phyloP scores from a whole-genome alignment of 768 basidiomycete genomes.

The Lentinula detonsa region DNA sequence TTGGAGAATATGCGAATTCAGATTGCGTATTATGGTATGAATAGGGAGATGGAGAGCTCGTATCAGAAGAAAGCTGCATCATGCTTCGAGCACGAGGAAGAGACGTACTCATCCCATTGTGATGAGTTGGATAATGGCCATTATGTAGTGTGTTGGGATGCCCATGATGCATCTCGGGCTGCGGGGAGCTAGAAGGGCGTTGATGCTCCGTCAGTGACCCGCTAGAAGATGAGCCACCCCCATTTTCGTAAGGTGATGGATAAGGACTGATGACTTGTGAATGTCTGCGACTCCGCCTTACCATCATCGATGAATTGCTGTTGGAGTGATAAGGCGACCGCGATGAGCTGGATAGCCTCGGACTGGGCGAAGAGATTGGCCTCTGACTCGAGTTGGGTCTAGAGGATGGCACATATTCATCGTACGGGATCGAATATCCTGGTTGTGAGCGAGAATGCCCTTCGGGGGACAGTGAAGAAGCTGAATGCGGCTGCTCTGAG shows the following conservation, averaged over 20 bases:
- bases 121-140: constrained; percentile 32
- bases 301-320: constrained; percentile 48
- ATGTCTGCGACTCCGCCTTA: constrained; percentile 71
- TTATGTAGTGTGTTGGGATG: constrained; percentile 18
- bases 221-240: constrained; percentile 5
- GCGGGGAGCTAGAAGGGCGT: constrained; percentile 67
- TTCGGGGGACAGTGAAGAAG: constrained; percentile 76
- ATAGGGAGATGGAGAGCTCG: constrained; percentile 37
- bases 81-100: constrained; percentile 79
- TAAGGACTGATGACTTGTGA: constrained; percentile 87
- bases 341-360: constrained; percentile 66
- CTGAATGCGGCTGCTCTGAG: constrained; percentile 45
- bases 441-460: constrained; percentile 75
- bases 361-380: constrained; percentile 53
- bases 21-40: constrained; percentile 58
- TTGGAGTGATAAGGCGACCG: constrained; percentile 35
- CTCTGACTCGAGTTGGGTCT: constrained; percentile 74
- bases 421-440: constrained; percentile 81
- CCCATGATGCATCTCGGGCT: constrained; percentile 39
- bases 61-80: constrained; percentile 73
- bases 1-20: constrained; percentile 78
- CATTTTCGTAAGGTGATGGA: constrained; percentile 74
- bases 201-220: constrained; percentile 39
- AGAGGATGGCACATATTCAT: constrained; percentile 60
- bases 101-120: constrained; percentile 4